Evolutionary conservation across 2,329 filamentous ascomycete species (phyloP), one percentile per base, ranked within the genome.

Genomic region (Stachybotrys echinatus): DNA sequence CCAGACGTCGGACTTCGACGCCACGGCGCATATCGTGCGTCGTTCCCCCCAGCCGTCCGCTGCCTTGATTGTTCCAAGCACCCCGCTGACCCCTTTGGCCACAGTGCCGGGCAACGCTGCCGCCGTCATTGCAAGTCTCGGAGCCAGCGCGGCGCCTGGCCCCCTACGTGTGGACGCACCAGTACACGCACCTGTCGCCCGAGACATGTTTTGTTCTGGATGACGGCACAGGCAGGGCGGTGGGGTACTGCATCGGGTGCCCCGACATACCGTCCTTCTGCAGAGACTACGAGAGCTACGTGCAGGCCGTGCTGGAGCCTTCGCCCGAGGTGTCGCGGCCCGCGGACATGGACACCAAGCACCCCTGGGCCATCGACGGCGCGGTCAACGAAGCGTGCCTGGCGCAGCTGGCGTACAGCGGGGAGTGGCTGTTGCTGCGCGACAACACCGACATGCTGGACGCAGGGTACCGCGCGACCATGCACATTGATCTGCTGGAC

Each of bases 161-260:
- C 14, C 74, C 74, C 1, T 77, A 78, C 62, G 55, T 78, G 58
- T 79, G 75, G 75, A 75, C 73, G 8, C 74, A 77, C 58, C 74
- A 70, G 37, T 77, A 73, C 66, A 75, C 73, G 17, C 63, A 69
- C 55, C 71, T 77, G 51, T 73, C 65, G 8, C 74, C 74, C 0
- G 39, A 54, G 12, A 71, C 70, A 14, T 75, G 73, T 65, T 72
- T 74, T 60, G 69, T 78, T 12, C 68, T 79, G 14, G 75, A 77
- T 60, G 71, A 77, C 58, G 74, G 74, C 40, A 42, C 55, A 4
- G 75, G 73, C 3, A 54, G 45, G 7, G 70, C 66, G 1, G 74
- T 76, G 31, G 75, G 75, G n/a, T 79, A 79, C 63, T 73, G 74
- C 52, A 71, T 77, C 60, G 73, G 73, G 48, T 67, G 65, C 45